Conservation (phyloP, 1,284 basidiomycete species). For the Trichosporon asahii region DNA sequence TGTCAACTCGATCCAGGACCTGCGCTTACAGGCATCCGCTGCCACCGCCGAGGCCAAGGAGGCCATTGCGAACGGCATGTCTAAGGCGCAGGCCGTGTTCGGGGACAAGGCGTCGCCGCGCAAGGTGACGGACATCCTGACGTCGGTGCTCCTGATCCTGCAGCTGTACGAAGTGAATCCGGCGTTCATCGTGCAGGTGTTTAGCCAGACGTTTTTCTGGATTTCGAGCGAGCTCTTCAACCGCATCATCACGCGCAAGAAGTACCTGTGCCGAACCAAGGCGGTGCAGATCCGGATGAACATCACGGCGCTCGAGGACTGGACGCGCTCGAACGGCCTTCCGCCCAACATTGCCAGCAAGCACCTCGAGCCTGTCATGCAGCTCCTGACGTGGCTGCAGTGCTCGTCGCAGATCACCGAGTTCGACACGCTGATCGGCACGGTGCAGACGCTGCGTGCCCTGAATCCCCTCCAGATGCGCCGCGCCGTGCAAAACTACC, state of each 20-base stretch:
- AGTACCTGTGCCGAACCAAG: conserved; percentile 84
- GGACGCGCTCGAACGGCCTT: conserved; percentile 69
- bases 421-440: conserved; percentile 81
- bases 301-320: conserved; percentile 80
- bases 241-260: conserved; percentile 82
- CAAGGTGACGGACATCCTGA: conserved; percentile 75
- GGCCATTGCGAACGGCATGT: conserved; percentile 23
- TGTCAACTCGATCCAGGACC: conserved; percentile 35
- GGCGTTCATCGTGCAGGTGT: conserved; percentile 79
- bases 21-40: conserved; percentile 20
- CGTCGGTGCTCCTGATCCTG: conserved; percentile 80
- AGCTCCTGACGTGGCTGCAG: conserved; percentile 71
- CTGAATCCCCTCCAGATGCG: conserved; percentile 96
- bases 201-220: conserved; percentile 71
- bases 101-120: conserved; percentile 53
- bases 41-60: conserved; percentile 25
- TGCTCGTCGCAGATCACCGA: conserved; percentile 69
- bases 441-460: conserved; percentile 77
- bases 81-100: conserved; percentile 24
- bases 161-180: conserved; percentile 89
- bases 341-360: conserved; percentile 68
- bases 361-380: conserved; percentile 79
- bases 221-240: conserved; percentile 83
- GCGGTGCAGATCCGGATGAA: conserved; percentile 91
- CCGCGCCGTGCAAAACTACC: conserved; percentile 86